Base-by-base conservation (phyloP, 1,284 basidiomycete genomes). In the Coniferiporia sulphurascens region DNA sequence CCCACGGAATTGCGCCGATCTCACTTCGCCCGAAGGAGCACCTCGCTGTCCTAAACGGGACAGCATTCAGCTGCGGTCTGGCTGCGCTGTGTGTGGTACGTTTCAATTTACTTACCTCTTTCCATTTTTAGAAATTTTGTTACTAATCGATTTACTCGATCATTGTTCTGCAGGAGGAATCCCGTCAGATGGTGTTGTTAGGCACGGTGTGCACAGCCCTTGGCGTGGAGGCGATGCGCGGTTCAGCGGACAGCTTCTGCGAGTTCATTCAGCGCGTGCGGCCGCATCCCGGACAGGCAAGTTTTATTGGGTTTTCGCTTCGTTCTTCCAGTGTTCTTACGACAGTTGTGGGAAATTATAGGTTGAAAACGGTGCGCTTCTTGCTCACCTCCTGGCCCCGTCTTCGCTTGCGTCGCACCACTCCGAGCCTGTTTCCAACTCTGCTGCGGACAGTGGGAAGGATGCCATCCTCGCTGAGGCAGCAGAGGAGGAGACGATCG, bases 211-310 rank as follows among this genome's bases (percentile, higher is more conserved):
- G 85, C 66, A 95, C 93, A 0, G 91, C 93, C 1, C 83, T 95
- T 79, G 90, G 91, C 15, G 85, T 86, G 10, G 92, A 95, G 69
- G 92, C 91, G 9, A 81, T 91, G 64, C 72, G 83, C 48, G 91
- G 91, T 5, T 81, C 84, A 19, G 82, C 82, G 49, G 87, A 80
- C 9, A 87, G 85, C 0, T 92, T 90, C 69, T 85, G 86, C 66
- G 82, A 87, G 1, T 95, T 95, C 75, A 91, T 95, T 61, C 87
- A 90, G 70, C 78, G 84, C 58, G 74, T 83, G 45, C 83, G 92
- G 32, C 92, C 92, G n/a, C 93, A 95, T 70, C 87, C 91, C 2
- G 92, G 92, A 51, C 93, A 94, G 74, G 82, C 83, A 63, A 59
- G 71, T 65, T 50, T 27, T 27, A 27, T 27, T 27, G 27, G 3